Evolutionary conservation across 1,284 basidiomycete species (phyloP), one percentile per base, ranked within the genome.

Genomic region (Ustilago lituana): DNA sequence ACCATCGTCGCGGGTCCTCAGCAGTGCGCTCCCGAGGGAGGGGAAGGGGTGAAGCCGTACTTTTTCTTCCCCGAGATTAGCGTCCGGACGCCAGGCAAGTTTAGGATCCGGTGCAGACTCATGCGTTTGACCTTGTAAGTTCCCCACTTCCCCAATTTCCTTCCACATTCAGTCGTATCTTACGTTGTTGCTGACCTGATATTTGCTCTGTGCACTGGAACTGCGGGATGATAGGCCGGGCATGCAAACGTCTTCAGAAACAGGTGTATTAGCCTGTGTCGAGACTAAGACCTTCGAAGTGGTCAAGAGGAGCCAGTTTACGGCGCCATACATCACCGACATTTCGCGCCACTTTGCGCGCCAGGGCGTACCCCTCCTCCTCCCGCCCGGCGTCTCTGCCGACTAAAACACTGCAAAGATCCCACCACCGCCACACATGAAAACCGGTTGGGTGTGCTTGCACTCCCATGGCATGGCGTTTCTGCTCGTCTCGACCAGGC

Each of bases 31-130:
- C 32, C 59, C 27, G 66, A 32, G 5, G 45, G 29, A 20, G 29
- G 40, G 4, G 43, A 38, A 17, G 39, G 56, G n/a, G n/a, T n/a
- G 8, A 58, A 55, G 27, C 38, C 55, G 1, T 69, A 58, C 40
- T 71, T 77, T 17, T 61, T 77, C 56, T 77, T 77, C 32, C 69
- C 74, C 40, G 74, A 77, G 41, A 64, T 77, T 40, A 68, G 65
- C 33, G 44, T 77, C 26, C 48, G 74, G 12, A 55, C 59, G 4
- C 40, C 62, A 6, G 74, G 74, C n/a, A 47, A 49, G 26, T 77
- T 70, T 53, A 51, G 57, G 41, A 55, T 77, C 9, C 47, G 26
- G 17, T 60, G 74, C 27, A 40, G 37, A 9, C 56, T 77, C 12
- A 73, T 73, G 48, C 54, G 65, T 9, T 37, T 77, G 5, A 44